phyloP scores from a whole-genome alignment of 2,329 filamentous ascomycete genomes.

The Laburnicola sp. region DNA sequence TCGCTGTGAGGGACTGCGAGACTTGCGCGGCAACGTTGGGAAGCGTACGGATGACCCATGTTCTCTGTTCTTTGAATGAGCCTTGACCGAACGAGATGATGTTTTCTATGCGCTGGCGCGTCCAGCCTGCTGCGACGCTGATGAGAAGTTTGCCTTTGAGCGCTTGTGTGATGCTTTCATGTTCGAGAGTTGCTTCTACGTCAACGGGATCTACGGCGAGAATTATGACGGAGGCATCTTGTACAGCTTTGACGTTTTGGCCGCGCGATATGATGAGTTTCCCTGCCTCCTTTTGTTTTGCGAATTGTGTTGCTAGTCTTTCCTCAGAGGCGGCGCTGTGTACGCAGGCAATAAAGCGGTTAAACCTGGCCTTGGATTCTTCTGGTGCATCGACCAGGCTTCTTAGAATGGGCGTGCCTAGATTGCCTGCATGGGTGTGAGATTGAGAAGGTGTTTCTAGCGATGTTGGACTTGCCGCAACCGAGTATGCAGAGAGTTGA shows the following conservation, averaged over 20 bases:
- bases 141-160: slow-evolving; percentile 54
- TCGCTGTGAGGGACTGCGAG: slow-evolving; percentile 47
- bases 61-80: slow-evolving; percentile 18
- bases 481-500: slow-evolving; percentile 32
- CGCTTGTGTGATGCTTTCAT: slow-evolving; percentile 45
- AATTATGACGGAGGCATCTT: slow-evolving; percentile 49
- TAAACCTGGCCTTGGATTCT: slow-evolving; percentile 25
- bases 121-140: slow-evolving; percentile 58
- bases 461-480: slow-evolving; percentile 25
- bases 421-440: slow-evolving; percentile 38
- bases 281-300: slow-evolving; percentile 25
- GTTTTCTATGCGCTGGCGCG: slow-evolving; percentile 45
- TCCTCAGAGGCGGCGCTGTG: slow-evolving; percentile 45
- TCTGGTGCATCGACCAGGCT: slow-evolving; percentile 33
- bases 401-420: slow-evolving; percentile 45
- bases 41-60: slow-evolving; percentile 47
- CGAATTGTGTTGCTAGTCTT: slow-evolving; percentile 40
- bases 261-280: slow-evolving; percentile 41
- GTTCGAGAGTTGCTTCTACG: slow-evolving; percentile 44
- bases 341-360: slow-evolving; percentile 49
- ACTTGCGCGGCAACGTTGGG: slow-evolving; percentile 53
- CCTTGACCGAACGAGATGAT: slow-evolving; percentile 35
- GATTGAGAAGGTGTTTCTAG: neutral
- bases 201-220: slow-evolving; percentile 54
- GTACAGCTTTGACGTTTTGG: slow-evolving; percentile 42